Percentiles rank a stretch among this genome's conserved stretches.
Evolutionary conservation across 2,329 filamentous ascomycete genomes (phyloP).

Genomic region (Cladobotryum protrusum): DNA sequence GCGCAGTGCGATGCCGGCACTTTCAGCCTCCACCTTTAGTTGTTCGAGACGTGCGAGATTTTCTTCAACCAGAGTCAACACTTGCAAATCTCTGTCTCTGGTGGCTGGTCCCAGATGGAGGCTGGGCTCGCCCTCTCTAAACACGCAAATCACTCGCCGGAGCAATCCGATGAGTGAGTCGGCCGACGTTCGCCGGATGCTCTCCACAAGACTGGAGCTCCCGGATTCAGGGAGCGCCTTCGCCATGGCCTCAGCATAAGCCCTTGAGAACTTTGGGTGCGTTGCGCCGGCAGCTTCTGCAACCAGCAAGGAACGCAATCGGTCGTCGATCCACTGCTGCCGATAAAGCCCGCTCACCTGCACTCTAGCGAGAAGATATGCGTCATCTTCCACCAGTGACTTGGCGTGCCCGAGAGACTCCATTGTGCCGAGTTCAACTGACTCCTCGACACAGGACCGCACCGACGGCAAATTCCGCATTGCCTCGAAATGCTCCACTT

Average conservation of each 20-base stretch:
- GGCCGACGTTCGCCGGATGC: constrained; percentile 51
- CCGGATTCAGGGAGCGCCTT: constrained; percentile 46
- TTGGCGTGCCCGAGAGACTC: constrained; percentile 37
- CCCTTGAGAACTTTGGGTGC: constrained; percentile 39
- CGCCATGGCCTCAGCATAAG: constrained; percentile 57
- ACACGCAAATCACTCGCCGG: constrained; percentile 19
- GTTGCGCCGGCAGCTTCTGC: constrained; percentile 32
- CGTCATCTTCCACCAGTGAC: constrained; percentile 54
- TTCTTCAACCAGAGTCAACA: constrained; percentile 30
- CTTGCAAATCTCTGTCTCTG: constrained; percentile 25
- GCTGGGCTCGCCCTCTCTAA: constrained; percentile 31
- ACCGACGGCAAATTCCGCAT: constrained; percentile 66
- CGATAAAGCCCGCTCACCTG: constrained; percentile 22
- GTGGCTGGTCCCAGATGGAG: constrained; percentile 29
- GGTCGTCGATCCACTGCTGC: constrained; percentile 33
- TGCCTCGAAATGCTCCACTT: constrained; percentile 59
- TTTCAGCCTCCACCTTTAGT: constrained; percentile 40
- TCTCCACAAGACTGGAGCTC: constrained; percentile 47
- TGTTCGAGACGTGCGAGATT: constrained; percentile 41
- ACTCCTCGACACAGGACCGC: constrained; percentile 43
- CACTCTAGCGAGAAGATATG: constrained; percentile 43
- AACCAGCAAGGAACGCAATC: constrained; percentile 46
- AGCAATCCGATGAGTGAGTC: constrained; percentile 23
- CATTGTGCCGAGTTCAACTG: constrained; percentile 37
- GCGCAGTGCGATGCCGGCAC: constrained; percentile 48